Conservation (phyloP, 305 asterid species). For the Fraxinus platypoda region DNA sequence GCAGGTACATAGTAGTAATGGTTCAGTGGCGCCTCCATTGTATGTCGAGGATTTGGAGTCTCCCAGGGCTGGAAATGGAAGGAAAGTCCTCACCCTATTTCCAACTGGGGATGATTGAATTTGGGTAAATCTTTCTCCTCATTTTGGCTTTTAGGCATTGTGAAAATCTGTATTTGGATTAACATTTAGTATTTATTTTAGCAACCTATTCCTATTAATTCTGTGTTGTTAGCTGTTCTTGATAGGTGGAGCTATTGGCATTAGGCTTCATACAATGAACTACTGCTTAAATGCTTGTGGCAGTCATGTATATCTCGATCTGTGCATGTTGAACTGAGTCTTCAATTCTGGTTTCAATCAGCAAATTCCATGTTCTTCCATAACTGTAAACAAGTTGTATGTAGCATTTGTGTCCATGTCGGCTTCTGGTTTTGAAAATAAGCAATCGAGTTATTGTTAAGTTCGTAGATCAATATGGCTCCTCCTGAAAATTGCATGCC, state of each 20-base stretch:
- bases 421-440: neutral
- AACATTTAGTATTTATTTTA: conserved; percentile 14
- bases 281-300: conserved; percentile 22
- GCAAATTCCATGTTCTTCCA: neutral
- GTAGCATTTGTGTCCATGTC: conserved; percentile 4
- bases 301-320: conserved; percentile 24
- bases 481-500: neutral
- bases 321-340: conserved; percentile 1
- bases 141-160: neutral
- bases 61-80: conserved; percentile 37
- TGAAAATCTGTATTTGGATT: conserved; percentile 21
- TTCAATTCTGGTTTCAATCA: conserved; percentile 2
- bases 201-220: conserved; percentile 7
- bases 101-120: conserved; percentile 55
- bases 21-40: conserved; percentile 22
- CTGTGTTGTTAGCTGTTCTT: conserved; percentile 28
- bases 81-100: conserved; percentile 62
- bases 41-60: conserved; percentile 51
- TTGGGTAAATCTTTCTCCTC: neutral
- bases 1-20: conserved; percentile 35
- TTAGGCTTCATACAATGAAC: conserved; percentile 15
- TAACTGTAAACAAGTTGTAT: conserved; percentile 15
- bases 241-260: conserved; percentile 22
- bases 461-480: neutral
- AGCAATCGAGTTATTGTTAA: neutral